phyloP scores from a whole-genome alignment of 805 yeast genomes.

The Saccharomycopsis selenospora region DNA sequence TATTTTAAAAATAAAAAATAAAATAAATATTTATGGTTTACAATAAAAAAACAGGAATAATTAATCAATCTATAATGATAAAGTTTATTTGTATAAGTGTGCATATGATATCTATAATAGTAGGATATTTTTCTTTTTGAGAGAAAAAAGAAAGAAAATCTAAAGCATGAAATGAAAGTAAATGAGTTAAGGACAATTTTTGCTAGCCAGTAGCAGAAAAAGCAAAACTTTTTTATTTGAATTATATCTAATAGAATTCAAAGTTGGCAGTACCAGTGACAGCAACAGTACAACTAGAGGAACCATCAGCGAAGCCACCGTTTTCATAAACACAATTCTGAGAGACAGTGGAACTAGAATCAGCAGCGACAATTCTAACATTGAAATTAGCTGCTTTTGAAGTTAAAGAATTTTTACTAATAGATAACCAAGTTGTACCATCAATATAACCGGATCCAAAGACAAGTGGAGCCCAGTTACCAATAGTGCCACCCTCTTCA shows the following conservation, averaged over 20 bases:
- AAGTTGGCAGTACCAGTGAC: slow-evolving; percentile 83
- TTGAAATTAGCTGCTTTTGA: slow-evolving; percentile 57
- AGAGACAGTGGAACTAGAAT: slow-evolving; percentile 45
- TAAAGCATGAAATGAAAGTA: too few relatives aligned
- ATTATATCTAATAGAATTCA: slow-evolving; percentile 62
- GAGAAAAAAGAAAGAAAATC: too few relatives aligned
- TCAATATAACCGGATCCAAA: slow-evolving; percentile 84
- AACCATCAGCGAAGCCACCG: slow-evolving; percentile 64
- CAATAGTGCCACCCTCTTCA: slow-evolving; percentile 67
- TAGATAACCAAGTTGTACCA: slow-evolving; percentile 72
- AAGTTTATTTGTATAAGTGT: too few relatives aligned
- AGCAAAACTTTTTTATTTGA: too few relatives aligned
- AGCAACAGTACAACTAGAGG: slow-evolving; percentile 81
- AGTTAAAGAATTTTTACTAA: slow-evolving; percentile 95
- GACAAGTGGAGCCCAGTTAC: slow-evolving; percentile 98
- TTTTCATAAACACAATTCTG: slow-evolving; percentile 78
- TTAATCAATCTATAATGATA: too few relatives aligned
- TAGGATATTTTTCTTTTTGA: too few relatives aligned
- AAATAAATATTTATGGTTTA: too few relatives aligned
- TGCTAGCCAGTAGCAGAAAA: too few relatives aligned
- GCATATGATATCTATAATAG: too few relatives aligned
- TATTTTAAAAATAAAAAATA: too few relatives aligned
- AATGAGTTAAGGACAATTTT: too few relatives aligned
- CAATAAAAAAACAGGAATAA: too few relatives aligned
- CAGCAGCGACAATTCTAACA: slow-evolving; percentile 69